Percentiles rank a stretch among this genome's conserved stretches.
phyloP scores from a whole-genome alignment of 2,329 filamentous ascomycete genomes.

The Colletotrichum cuscutae region DNA sequence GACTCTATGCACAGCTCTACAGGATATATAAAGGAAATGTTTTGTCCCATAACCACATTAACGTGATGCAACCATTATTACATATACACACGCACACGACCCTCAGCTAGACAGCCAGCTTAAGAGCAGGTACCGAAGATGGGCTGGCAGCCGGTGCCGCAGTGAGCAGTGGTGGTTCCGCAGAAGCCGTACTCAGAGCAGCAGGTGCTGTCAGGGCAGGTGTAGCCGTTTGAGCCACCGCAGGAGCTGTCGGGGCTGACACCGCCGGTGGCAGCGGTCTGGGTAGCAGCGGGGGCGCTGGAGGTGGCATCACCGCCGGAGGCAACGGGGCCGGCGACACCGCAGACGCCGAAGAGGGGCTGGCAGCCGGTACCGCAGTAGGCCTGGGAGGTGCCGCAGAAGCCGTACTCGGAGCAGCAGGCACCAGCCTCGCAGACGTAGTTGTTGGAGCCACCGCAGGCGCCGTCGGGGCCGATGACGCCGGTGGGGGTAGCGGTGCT shows the following conservation, averaged over 20 bases:
- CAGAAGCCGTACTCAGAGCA: conserved; percentile 38
- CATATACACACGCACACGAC: not conserved
- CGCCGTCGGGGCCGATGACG: conserved; percentile 26
- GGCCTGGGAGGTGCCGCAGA: conserved; percentile 33
- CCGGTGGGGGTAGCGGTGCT: conserved; percentile 36
- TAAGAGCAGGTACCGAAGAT: conserved; percentile 29
- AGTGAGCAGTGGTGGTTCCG: conserved; percentile 36
- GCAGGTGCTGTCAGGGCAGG: conserved; percentile 29
- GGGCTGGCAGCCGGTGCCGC: conserved; percentile 33
- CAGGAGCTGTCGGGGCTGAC: conserved; percentile 29
- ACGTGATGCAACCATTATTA: not conserved
- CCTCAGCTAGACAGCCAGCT: not conserved
- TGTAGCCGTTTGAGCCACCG: conserved; percentile 25
- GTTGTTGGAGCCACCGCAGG: conserved; percentile 31
- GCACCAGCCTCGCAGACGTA: conserved; percentile 31
- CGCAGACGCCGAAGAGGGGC: conserved; percentile 36
- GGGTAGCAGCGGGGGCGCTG: conserved; percentile 17
- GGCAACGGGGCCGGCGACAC: conserved; percentile 19
- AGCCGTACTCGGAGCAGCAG: conserved; percentile 38
- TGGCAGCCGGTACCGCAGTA: conserved; percentile 38
- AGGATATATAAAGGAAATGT: conserved; percentile 9
- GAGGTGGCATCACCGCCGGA: conserved; percentile 6
- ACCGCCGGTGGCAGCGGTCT: conserved; percentile 20
- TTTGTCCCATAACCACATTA: not conserved
- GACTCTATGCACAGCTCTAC: conserved; percentile 8